phyloP scores from a whole-genome alignment of 2,329 filamentous ascomycete genomes.

The Pseudogymnoascus sp. region DNA sequence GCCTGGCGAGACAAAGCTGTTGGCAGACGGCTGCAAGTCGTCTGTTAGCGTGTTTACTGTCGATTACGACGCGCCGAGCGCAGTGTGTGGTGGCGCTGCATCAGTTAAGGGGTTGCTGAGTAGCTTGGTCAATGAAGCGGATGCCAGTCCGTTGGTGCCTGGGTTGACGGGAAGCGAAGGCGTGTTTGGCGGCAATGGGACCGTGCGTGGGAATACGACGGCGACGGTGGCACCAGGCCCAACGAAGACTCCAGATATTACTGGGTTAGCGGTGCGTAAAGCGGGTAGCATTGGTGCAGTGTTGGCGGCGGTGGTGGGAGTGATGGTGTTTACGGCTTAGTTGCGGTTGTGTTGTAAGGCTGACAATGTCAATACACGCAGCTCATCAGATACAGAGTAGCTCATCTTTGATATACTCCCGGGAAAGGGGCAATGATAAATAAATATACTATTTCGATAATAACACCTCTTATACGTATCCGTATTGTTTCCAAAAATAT shows the following conservation, averaged over 20 bases:
- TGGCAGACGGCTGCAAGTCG: constrained; percentile 33
- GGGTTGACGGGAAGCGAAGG: not conserved
- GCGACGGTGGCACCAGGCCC: not conserved
- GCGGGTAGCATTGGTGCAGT: not conserved
- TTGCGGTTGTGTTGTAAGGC: not conserved
- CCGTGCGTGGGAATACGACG: not conserved
- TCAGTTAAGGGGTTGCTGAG: not conserved
- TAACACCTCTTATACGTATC: no score
- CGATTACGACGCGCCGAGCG: constrained; percentile 40
- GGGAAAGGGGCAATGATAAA: no score
- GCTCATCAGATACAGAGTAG: no score
- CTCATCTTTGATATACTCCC: no score
- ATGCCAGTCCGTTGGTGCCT: not conserved
- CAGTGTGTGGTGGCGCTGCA: not conserved
- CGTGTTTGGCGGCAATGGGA: not conserved
- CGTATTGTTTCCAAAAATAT: no score
- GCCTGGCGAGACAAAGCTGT: constrained; percentile 42
- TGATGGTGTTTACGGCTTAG: not conserved
- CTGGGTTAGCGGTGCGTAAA: not conserved
- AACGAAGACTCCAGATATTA: not conserved
- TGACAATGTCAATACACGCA: no score
- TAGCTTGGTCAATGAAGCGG: not conserved
- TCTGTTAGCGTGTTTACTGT: constrained; percentile 40
- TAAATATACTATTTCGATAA: no score
- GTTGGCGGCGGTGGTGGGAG: not conserved